Evolutionary conservation across 768 basidiomycete species (phyloP), one percentile per base, ranked within the genome.

Genomic region (Suillus ampliporus): DNA sequence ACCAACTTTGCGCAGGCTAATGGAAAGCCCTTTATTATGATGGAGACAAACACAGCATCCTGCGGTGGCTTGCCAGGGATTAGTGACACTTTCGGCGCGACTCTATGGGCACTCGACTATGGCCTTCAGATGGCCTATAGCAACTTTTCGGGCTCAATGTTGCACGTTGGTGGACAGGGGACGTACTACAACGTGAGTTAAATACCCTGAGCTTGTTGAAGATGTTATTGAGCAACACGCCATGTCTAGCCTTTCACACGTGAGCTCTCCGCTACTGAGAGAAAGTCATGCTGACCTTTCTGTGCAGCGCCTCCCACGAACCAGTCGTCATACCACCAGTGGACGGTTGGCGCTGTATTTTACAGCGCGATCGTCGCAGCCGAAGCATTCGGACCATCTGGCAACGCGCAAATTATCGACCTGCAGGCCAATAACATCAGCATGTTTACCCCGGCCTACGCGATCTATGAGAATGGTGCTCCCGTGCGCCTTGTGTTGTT

Each of bases 391-490:
- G 79, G 79, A 17, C 65, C 73, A 44, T 72, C 71, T 26, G 77
- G 77, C 58, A 61, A 57, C 5, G 72, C 76, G 14, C 78, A 75
- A 64, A 71, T 82, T 15, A 68, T 78, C 26, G 81, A 82, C 66
- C 66, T 82, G 26, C 61, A 63, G 31, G 64, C 69, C 26, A 69
- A 64, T 48, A 57, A 53, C 31, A 69, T 71, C 37, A 72, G 67
- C 64, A 71, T 71, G 57, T 75, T 69, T 62, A 77, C 75, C 53
- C 73, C 79, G 72, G 41, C 82, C 1, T 87, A 85, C 67, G 89
- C 83, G 9, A 82, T 94, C 60, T 93, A 92, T 72, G 90, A 94
- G 70, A 82, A 88, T 61, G 85, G 85, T 31, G 41, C 76, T 26
- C 77, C 82, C 10, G 68, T 76, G 11, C 73, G 80, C 56, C 67